A percentile compares a stretch with the other conserved stretches of the same genome.
Evolutionary conservation across 75 land plant genomes (phyloP).

Genomic region (Larix kaempferi): DNA sequence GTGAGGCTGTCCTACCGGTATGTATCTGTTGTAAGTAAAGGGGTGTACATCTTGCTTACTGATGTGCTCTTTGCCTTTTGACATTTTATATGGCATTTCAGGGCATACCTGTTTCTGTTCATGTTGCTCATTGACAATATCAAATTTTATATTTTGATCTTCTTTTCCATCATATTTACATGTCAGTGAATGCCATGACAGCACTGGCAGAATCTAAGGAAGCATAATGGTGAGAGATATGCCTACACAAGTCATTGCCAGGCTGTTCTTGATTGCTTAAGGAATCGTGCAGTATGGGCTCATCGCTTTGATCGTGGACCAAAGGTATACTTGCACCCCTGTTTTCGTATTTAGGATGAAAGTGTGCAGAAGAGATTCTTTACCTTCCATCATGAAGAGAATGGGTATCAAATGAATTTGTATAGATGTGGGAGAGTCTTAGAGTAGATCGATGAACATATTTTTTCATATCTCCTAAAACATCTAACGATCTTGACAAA

Average conservation of each 20-base stretch:
- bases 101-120: not conserved
- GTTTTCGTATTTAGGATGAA: not conserved
- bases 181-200: slow-evolving; percentile 25
- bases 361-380: not conserved
- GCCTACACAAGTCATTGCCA: slow-evolving; percentile 76
- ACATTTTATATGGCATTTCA: not conserved
- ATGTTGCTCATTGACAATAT: not conserved
- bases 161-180: not conserved
- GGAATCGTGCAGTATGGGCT: slow-evolving; percentile 73
- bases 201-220: slow-evolving; percentile 82
- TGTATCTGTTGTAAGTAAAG: slow-evolving; percentile 10
- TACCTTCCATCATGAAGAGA: not conserved
- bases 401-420: not conserved
- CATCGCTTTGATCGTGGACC: slow-evolving; percentile 73
- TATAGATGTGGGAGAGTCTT: not conserved
- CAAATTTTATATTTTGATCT: slow-evolving; percentile 5
- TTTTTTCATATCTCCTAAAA: not conserved
- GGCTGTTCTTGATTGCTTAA: slow-evolving; percentile 79
- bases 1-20: slow-evolving; percentile 80
- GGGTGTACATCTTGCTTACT: not conserved
- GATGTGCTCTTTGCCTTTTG: not conserved
- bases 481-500: not conserved
- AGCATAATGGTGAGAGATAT: slow-evolving; percentile 84
- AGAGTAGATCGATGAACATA: not conserved
- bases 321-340: slow-evolving; percentile 49